A percentile compares a stretch with the other conserved stretches of the same genome.
Evolutionary conservation across 163 green algal genomes (phyloP).

Genomic region (Chlorella variabilis): DNA sequence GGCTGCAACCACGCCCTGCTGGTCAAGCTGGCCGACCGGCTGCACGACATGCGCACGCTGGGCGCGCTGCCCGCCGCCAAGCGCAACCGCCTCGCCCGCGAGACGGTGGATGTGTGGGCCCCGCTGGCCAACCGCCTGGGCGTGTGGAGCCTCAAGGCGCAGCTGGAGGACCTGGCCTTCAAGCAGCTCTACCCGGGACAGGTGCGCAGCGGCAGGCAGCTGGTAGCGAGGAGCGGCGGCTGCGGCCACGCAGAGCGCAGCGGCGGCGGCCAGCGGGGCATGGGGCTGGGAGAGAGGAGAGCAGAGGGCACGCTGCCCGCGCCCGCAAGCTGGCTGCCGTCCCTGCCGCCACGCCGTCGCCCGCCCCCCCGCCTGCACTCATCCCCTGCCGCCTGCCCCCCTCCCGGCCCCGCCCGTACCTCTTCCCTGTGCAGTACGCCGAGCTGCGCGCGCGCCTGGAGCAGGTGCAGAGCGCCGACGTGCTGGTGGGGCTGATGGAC

Average conservation of each 20-base stretch:
- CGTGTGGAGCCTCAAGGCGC: slow-evolving; percentile 88
- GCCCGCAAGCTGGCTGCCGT: too few relatives aligned
- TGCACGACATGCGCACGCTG: slow-evolving; percentile 82
- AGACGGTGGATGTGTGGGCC: slow-evolving; percentile 77
- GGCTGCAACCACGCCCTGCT: slow-evolving; percentile 75
- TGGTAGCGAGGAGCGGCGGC: neutral
- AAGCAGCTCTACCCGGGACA: slow-evolving; percentile 58
- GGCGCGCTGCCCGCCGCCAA: slow-evolving; percentile 51
- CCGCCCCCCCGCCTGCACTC: neutral
- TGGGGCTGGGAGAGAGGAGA: too few relatives aligned
- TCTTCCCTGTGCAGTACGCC: neutral
- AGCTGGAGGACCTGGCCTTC: slow-evolving; percentile 94
- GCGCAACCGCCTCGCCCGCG: slow-evolving; percentile 57
- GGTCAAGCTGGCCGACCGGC: slow-evolving; percentile 84
- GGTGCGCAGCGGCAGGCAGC: too few relatives aligned
- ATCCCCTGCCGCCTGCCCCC: neutral
- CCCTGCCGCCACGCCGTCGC: too few relatives aligned
- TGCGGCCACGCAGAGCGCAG: too few relatives aligned
- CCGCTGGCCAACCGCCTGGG: slow-evolving; percentile 89
- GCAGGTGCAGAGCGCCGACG: slow-evolving; percentile 41
- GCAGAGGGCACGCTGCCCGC: too few relatives aligned
- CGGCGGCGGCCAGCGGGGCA: too few relatives aligned
- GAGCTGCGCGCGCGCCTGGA: slow-evolving; percentile 55
- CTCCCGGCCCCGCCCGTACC: neutral
- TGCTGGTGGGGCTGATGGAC: slow-evolving; percentile 62